These are phyloP conservation scores for Boletus rubroflammeus DNA, from an alignment of 768 basidiomycete genomes.

Conservation along the genomic window DNA sequence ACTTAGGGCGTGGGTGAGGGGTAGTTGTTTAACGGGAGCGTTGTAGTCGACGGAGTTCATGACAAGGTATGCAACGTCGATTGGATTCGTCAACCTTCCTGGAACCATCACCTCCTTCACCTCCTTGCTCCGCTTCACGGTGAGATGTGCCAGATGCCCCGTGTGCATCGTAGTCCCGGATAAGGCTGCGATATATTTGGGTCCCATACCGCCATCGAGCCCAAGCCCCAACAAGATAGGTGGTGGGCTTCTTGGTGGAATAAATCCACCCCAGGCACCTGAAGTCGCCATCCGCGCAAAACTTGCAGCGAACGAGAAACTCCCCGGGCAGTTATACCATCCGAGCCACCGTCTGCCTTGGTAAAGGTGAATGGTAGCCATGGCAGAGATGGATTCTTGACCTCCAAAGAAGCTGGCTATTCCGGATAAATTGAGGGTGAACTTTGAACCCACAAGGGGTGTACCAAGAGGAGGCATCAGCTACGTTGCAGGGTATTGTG, in stretches of 20 bases:
- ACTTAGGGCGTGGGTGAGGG: not conserved
- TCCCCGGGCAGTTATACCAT: slow-evolving; percentile 38
- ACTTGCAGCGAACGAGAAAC: slow-evolving; percentile 28
- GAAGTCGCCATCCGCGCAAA: slow-evolving; percentile 29
- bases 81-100: slow-evolving; percentile 21
- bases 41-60: slow-evolving; percentile 8
- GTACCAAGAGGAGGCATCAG: slow-evolving; percentile 20
- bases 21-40: slow-evolving; percentile 1
- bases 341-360: slow-evolving; percentile 33
- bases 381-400: slow-evolving; percentile 34
- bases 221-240: slow-evolving; percentile 28
- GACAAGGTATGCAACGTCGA: slow-evolving; percentile 16
- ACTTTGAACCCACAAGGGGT: slow-evolving; percentile 11
- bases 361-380: slow-evolving; percentile 33
- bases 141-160: slow-evolving; percentile 24
- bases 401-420: slow-evolving; percentile 36
- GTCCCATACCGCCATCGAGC: slow-evolving; percentile 28
- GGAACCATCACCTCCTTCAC: slow-evolving; percentile 5
- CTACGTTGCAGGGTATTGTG: not conserved
- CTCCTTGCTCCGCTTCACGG: slow-evolving; percentile 12
- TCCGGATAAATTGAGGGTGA: slow-evolving; percentile 28
- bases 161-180: slow-evolving; percentile 23
- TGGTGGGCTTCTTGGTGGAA: slow-evolving; percentile 13
- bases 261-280: slow-evolving; percentile 26
- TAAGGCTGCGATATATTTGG: slow-evolving; percentile 24